Conservation (phyloP, 2,329 filamentous ascomycete species). For the Alternaria sp. region DNA sequence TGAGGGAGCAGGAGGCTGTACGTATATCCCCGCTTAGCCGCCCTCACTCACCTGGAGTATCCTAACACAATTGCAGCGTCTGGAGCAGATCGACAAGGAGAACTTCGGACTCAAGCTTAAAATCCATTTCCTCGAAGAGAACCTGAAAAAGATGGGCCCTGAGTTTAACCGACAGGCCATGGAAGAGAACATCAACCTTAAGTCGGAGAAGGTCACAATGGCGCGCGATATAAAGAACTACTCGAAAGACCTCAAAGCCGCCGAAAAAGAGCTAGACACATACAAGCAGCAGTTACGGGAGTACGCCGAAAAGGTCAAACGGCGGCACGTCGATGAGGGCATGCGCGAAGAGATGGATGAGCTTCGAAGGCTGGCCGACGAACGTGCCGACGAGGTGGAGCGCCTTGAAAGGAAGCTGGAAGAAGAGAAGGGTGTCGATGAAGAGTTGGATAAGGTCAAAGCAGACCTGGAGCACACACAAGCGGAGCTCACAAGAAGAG, state of each 20-base stretch:
- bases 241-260: constrained; percentile 81
- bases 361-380: constrained; percentile 55
- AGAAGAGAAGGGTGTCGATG: constrained; percentile 38
- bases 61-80: constrained; percentile 60
- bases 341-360: constrained; percentile 69
- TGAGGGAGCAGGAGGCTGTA: constrained; percentile 93
- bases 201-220: constrained; percentile 90
- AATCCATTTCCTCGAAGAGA: constrained; percentile 91
- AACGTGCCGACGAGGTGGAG: constrained; percentile 50
- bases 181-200: constrained; percentile 94
- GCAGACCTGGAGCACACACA: constrained; percentile 47
- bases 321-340: constrained; percentile 75
- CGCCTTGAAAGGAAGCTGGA: constrained; percentile 47
- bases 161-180: constrained; percentile 89
- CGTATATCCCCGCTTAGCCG: constrained; percentile 25
- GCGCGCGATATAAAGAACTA: constrained; percentile 85
- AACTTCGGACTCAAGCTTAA: constrained; percentile 78
- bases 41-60: no score
- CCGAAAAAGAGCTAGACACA: constrained; percentile 85
- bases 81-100: constrained; percentile 96
- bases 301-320: constrained; percentile 81
- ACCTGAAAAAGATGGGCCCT: constrained; percentile 83
- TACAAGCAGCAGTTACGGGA: constrained; percentile 84
- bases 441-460: constrained; percentile 48
- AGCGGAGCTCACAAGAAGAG: constrained; percentile 45